phyloP scores from a whole-genome alignment of 2,329 filamentous ascomycete species.

The Juglanconis juglandina region DNA sequence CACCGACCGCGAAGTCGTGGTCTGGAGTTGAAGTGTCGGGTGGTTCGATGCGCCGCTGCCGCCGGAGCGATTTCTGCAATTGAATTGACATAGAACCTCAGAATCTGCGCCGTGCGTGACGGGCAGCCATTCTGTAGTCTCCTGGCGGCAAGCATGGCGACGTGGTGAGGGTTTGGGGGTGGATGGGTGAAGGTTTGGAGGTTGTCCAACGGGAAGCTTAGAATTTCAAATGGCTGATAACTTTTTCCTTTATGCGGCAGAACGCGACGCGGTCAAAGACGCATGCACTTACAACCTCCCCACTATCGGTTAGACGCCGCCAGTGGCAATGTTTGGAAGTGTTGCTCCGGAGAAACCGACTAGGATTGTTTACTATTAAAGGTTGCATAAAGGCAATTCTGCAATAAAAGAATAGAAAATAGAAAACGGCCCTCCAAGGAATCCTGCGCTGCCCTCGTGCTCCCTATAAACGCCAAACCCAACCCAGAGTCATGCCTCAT shows the following conservation, averaged over 20 bases:
- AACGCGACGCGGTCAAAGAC: constrained; percentile 4
- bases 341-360: not conserved
- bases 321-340: not conserved
- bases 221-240: constrained; percentile 16
- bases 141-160: constrained; percentile 36
- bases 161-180: not conserved
- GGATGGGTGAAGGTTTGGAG: not conserved
- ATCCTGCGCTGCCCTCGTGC: constrained; percentile 1
- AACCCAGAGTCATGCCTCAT: not conserved
- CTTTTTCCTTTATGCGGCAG: constrained; percentile 10
- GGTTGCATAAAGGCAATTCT: not conserved
- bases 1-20: constrained; percentile 1
- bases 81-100: constrained; percentile 35
- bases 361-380: not conserved
- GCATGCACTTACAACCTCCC: not conserved
- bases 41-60: constrained; percentile 2
- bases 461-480: constrained; percentile 14
- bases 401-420: not conserved
- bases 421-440: not conserved
- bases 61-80: constrained; percentile 23
- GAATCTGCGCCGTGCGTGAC: constrained; percentile 34
- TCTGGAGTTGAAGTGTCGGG: constrained; percentile 4
- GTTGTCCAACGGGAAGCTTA: constrained; percentile 15
- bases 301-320: not conserved
- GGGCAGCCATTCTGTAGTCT: constrained; percentile 36